Evolutionary conservation across 75 land plant species (phyloP), one percentile per base, ranked within the genome.

Genomic region (Isoetes taiwanensis): DNA sequence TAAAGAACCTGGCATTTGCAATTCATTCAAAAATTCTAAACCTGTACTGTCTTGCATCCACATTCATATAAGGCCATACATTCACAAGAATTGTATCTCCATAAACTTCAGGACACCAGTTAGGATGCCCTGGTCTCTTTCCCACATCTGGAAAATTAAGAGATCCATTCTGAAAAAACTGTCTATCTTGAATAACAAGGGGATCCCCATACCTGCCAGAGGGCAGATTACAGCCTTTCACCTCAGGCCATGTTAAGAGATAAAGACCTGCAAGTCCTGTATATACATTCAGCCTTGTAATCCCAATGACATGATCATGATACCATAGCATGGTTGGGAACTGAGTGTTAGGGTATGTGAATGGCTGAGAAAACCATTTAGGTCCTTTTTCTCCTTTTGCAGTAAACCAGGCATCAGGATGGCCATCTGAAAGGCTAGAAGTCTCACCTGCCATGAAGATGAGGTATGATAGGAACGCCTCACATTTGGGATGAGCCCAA

Each of bases 371-470:
- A 4, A 23, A 19, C 8, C 4, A 46, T 6, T 46, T 46, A 16
- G 50, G 50, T 5, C 50, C 50, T 8, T 8, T 5, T 4, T 46
- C 50, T 5, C 50, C 50, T 3, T 4, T 4, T 19, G 5, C 16
- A 6, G 50, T 46, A n/a, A 46, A 19, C 50, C 50, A 46, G 6
- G 50, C 50, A 46, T 46, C 50, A 16, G 50, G 50, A 23, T 46
- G 50, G 16, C 50, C 50, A n/a, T 46, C 50, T 6, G 5, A 46
- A 23, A 4, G n/a, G n/a, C 21, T 19, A 16, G 6, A 6, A 4
- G 50, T 46, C 19, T 6, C 50, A 6, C 50, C n/a, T 23, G 16
- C 50, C 50, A 23, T 46, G 50, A n/a, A 46, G 50, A 16, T 46
- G 50, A 4, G 23, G 25, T 5, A 46, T 23, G 16, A 46, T 19